Percentiles rank a stretch among this genome's conserved stretches.
Evolutionary conservation across 2,329 filamentous ascomycete species (phyloP).

Genomic region (Phoma sp.): DNA sequence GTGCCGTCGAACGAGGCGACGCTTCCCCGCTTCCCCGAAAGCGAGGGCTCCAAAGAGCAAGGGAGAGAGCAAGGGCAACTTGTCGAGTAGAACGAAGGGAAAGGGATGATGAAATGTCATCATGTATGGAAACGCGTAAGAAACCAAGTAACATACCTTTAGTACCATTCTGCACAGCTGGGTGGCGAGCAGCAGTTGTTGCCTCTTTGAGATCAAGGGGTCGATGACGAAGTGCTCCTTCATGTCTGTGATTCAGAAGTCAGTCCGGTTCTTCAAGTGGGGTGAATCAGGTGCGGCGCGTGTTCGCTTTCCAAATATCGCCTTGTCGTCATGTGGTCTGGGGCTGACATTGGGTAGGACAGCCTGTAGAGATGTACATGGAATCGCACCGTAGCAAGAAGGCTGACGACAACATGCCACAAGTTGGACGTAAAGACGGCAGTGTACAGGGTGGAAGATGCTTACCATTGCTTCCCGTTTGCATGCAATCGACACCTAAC

Average conservation of each 20-base stretch:
- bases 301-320: constrained; percentile 2
- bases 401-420: background rate
- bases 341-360: constrained; percentile 6
- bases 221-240: constrained; percentile 98
- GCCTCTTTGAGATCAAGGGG: constrained; percentile 95
- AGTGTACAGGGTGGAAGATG: constrained; percentile 15
- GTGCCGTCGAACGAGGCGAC: constrained; percentile 13
- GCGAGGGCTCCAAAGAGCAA: constrained; percentile 15
- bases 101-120: constrained; percentile 20
- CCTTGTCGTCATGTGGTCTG: constrained; percentile 2
- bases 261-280: constrained; percentile 28
- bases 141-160: constrained; percentile 57
- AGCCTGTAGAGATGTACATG: background rate
- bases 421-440: background rate
- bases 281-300: background rate
- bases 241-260: constrained; percentile 70
- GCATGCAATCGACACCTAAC: constrained; percentile 97
- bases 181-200: constrained; percentile 94
- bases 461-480: constrained; percentile 82
- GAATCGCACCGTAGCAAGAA: background rate
- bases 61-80: constrained; percentile 14
- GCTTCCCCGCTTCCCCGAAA: constrained; percentile 31
- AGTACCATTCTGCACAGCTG: constrained; percentile 89
- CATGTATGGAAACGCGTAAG: constrained; percentile 27
- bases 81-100: constrained; percentile 18